Evolutionary conservation across 805 yeast genomes (phyloP).

Genomic region (Monosporozyma solicola): DNA sequence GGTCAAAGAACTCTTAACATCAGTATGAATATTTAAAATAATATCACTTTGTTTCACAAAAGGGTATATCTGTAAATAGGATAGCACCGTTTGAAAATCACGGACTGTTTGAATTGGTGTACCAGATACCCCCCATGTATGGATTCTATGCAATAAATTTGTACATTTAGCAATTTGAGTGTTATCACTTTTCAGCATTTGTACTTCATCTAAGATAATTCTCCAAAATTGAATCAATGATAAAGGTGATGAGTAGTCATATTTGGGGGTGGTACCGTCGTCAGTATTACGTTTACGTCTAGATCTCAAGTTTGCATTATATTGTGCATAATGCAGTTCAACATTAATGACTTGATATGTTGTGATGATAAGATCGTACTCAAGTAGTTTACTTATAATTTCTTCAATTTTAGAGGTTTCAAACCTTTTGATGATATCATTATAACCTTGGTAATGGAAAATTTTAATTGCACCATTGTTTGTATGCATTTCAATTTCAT

Average conservation of each 20-base stretch:
- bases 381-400: slow-evolving; percentile 45
- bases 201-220: slow-evolving; percentile 87
- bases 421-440: slow-evolving; percentile 27
- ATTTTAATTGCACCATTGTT: slow-evolving; percentile 39
- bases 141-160: slow-evolving; percentile 67
- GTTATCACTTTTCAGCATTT: slow-evolving; percentile 67
- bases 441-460: slow-evolving; percentile 54
- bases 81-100: slow-evolving; percentile 64
- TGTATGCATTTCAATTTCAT: slow-evolving; percentile 48
- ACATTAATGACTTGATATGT: slow-evolving; percentile 62
- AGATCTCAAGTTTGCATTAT: slow-evolving; percentile 41
- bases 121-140: slow-evolving; percentile 97
- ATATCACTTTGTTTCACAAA: slow-evolving; percentile 35
- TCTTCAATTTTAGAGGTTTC: slow-evolving; percentile 14
- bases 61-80: slow-evolving; percentile 61
- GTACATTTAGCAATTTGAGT: slow-evolving; percentile 78
- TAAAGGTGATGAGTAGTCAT: slow-evolving; percentile 71
- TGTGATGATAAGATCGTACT: slow-evolving; percentile 70
- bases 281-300: slow-evolving; percentile 22
- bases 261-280: slow-evolving; percentile 13
- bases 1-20: slow-evolving; percentile 9
- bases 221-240: slow-evolving; percentile 82
- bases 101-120: slow-evolving; percentile 69
- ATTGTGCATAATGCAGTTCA: slow-evolving; percentile 74
- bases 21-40: slow-evolving; percentile 16